Conservation (phyloP, 306 rosid species). For the Ochetophila trinervis region DNA sequence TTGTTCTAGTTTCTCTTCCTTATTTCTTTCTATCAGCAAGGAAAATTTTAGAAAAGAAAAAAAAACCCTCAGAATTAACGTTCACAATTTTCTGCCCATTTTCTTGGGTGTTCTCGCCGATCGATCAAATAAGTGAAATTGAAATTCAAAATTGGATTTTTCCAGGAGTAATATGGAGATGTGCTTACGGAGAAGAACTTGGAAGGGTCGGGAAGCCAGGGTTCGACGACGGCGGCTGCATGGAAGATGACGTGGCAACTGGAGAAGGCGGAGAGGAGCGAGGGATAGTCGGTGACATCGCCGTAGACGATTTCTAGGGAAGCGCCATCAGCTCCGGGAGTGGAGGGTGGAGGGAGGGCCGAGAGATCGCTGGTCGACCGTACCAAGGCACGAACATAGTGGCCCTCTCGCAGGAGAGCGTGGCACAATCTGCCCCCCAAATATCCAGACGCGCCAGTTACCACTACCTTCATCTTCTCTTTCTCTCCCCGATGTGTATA, state of each 20-base stretch:
- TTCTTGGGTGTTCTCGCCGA: not conserved
- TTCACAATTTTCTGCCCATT: not conserved
- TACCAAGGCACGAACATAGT: conserved; percentile 64
- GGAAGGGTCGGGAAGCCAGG: conserved; percentile 94
- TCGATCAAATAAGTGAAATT: not conserved
- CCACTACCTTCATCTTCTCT: conserved; percentile 42
- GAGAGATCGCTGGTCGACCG: conserved; percentile 84
- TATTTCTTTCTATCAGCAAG: not conserved
- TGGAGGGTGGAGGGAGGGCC: conserved; percentile 40
- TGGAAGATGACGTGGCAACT: conserved; percentile 76
- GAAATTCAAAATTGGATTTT: not conserved
- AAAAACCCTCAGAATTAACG: not conserved
- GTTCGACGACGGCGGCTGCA: conserved; percentile 86
- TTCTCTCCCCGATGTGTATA: not conserved
- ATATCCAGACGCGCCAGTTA: conserved; percentile 91
- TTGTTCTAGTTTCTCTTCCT: not conserved
- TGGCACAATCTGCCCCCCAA: conserved; percentile 76
- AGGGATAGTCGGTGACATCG: conserved; percentile 63
- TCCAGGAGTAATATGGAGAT: not conserved
- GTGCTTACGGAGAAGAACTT: conserved; percentile 53
- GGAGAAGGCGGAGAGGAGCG: conserved; percentile 74
- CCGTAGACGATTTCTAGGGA: conserved; percentile 63
- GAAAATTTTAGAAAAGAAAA: not conserved
- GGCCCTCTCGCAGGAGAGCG: conserved; percentile 49
- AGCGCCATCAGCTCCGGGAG: conserved; percentile 14